phyloP scores from a whole-genome alignment of 2,329 filamentous ascomycete species.

The Lizonia empirigonia region DNA sequence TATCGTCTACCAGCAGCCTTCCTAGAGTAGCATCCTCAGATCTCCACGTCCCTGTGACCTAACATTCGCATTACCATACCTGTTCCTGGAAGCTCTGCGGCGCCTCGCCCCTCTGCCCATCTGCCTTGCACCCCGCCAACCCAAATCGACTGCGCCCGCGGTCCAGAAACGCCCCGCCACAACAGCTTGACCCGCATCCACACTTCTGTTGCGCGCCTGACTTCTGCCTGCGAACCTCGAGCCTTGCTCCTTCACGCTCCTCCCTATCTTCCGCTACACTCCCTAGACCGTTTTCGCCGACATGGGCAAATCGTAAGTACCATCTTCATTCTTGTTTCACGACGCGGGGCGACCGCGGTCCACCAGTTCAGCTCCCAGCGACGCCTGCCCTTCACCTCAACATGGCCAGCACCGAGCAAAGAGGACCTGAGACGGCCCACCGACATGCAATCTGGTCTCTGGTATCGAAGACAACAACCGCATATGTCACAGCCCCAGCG shows the following conservation, averaged over 20 bases:
- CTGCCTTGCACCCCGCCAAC: conserved; percentile 18
- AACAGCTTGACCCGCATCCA: conserved; percentile 13
- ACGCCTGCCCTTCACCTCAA: conserved; percentile 28
- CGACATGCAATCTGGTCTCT: conserved; percentile 17
- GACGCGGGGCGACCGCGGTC: conserved; percentile 17
- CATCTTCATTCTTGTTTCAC: conserved; percentile 24
- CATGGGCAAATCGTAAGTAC: conserved; percentile 53
- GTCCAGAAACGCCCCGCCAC: conserved; percentile 26
- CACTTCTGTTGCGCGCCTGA: conserved; percentile 25
- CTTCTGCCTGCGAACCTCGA: conserved; percentile 22
- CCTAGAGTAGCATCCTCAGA: conserved; percentile 5
- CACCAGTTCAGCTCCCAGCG: conserved; percentile 20
- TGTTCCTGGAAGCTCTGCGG: conserved; percentile 17
- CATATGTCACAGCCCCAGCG: conserved; percentile 3
- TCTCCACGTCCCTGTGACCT: conserved; percentile 6
- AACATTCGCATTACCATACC: conserved; percentile 5
- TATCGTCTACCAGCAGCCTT: conserved; percentile 1
- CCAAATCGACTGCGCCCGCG: conserved; percentile 22
- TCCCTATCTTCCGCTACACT: conserved; percentile 9
- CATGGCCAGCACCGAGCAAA: conserved; percentile 9
- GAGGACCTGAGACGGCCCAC: conserved; percentile 1
- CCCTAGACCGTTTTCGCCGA: conserved; percentile 15
- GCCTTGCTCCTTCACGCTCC: conserved; percentile 6
- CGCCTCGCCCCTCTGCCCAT: conserved; percentile 13
- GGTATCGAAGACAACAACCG: not conserved